Conservation (phyloP, 1,284 basidiomycete genomes). For the Inonotus obliquus region DNA sequence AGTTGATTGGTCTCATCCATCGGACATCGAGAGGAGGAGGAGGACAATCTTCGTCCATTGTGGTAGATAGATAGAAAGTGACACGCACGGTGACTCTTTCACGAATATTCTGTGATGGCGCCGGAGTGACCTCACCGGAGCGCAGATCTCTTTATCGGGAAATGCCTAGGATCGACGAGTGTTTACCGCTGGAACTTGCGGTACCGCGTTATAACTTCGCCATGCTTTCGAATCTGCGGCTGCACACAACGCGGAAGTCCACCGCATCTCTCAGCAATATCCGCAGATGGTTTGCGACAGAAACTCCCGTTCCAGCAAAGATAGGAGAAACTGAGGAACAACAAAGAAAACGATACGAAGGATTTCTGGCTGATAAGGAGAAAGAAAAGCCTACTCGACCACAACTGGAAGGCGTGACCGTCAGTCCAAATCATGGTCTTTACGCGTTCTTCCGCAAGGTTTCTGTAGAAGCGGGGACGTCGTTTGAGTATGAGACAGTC, state of each 20-base stretch:
- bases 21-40: constrained; percentile 16
- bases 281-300: constrained; percentile 16
- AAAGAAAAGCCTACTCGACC: constrained; percentile 31
- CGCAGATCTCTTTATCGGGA: not conserved
- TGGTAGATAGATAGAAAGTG: not conserved
- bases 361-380: constrained; percentile 14
- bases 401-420: constrained; percentile 38
- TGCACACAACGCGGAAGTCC: not conserved
- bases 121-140: not conserved
- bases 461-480: constrained; percentile 31
- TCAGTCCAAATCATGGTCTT: constrained; percentile 61
- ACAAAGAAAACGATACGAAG: constrained; percentile 14
- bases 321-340: constrained; percentile 3
- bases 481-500: constrained; percentile 38
- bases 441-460: constrained; percentile 68
- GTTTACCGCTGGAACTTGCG: too few relatives aligned
- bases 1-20: constrained; percentile 21
- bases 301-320: not conserved
- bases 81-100: not conserved
- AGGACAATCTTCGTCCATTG: constrained; percentile 8
- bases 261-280: not conserved
- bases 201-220: too few relatives aligned
- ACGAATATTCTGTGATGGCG: not conserved
- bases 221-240: constrained; percentile 13
- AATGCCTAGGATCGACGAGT: not conserved